These are phyloP conservation scores for Neohortaea acidophila DNA, from an alignment of 495 filamentous ascomycete species.

Conservation along the genomic window DNA sequence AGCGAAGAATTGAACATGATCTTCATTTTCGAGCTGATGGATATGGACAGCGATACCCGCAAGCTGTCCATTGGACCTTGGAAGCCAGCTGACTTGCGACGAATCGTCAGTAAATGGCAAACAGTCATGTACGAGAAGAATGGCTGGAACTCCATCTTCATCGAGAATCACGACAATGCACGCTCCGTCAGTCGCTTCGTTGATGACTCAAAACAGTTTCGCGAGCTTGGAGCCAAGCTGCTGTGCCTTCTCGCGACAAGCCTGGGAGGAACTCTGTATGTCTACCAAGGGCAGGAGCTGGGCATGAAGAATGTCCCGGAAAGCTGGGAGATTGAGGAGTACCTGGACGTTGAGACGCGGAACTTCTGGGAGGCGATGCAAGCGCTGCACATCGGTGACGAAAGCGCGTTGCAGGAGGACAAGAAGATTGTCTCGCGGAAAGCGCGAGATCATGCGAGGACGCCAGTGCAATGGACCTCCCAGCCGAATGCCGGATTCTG, in stretches of 20 bases:
- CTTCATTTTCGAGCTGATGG: conserved; percentile 39
- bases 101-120: conserved; percentile 29
- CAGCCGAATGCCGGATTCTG: conserved; percentile 26
- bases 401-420: conserved; percentile 16
- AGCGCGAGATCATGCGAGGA: conserved; percentile 27
- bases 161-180: conserved; percentile 32
- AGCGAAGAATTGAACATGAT: conserved; percentile 38
- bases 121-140: conserved; percentile 33
- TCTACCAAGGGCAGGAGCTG: conserved; percentile 45
- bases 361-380: conserved; percentile 36
- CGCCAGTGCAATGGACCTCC: conserved; percentile 26
- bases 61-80: too few species aligned
- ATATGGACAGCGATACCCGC: conserved; percentile 31
- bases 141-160: conserved; percentile 38
- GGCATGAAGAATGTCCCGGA: conserved; percentile 39
- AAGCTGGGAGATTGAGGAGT: conserved; percentile 32
- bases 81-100: conserved; percentile 30
- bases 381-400: conserved; percentile 17
- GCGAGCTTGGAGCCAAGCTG: conserved; percentile 36
- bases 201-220: conserved; percentile 32
- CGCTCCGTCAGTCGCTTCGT: conserved; percentile 32
- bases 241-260: conserved; percentile 38
- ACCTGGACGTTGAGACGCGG: conserved; percentile 37
- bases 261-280: conserved; percentile 36
- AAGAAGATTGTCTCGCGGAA: conserved; percentile 21